Conservation (phyloP, 1,284 basidiomycete genomes). For the Moesziomyces parantarcticus region DNA sequence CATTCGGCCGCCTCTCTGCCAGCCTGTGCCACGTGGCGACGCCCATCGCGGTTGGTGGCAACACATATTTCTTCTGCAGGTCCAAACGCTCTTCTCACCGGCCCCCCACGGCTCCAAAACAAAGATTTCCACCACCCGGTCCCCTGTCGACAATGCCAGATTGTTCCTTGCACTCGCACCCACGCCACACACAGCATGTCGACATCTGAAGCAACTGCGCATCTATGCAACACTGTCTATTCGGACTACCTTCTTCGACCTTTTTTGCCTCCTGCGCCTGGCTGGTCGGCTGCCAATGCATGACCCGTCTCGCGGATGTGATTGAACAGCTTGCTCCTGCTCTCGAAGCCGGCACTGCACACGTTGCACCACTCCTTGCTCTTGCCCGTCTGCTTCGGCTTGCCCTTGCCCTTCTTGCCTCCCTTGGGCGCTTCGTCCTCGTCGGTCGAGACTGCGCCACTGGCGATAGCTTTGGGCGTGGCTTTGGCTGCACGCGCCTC, state of each 20-base stretch:
- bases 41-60: conserved; percentile 9
- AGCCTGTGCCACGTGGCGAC: conserved; percentile 10
- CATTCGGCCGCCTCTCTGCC: too few species aligned
- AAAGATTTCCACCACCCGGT: too few species aligned
- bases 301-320: conserved; percentile 82
- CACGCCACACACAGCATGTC: not conserved
- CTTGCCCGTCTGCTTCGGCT: conserved; percentile 27
- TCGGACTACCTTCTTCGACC: conserved; percentile 11
- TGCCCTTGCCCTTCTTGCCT: conserved; percentile 21
- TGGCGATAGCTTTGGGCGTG: not conserved
- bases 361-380: conserved; percentile 76
- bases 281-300: conserved; percentile 71
- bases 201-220: not conserved
- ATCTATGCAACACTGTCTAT: conserved; percentile 4
- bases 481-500: conserved; percentile 2
- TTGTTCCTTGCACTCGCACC: conserved; percentile 5
- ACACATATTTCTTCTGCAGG: conserved; percentile 1
- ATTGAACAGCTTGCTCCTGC: conserved; percentile 81
- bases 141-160: not conserved
- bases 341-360: conserved; percentile 76
- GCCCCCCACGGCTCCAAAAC: too few species aligned
- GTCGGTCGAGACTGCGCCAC: not conserved
- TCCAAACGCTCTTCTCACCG: conserved; percentile 4
- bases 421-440: conserved; percentile 7
- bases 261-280: conserved; percentile 12